phyloP scores from a whole-genome alignment of 352 stramenopile genomes.

The Phytophthora sp. region DNA sequence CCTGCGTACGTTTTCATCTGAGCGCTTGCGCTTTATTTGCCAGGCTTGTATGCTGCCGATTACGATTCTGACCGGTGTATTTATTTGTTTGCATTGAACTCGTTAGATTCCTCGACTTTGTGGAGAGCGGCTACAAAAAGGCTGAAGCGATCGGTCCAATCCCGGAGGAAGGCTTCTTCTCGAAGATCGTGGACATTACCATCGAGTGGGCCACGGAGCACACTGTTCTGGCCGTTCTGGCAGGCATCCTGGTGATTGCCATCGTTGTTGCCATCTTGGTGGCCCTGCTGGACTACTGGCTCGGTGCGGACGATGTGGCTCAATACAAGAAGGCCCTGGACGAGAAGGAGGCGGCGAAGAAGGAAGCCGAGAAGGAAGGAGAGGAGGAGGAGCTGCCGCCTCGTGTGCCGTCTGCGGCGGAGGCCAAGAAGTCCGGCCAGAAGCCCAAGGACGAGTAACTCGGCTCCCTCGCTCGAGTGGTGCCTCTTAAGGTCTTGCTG shows the following conservation, averaged over 20 bases:
- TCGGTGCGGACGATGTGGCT: slow-evolving; percentile 67
- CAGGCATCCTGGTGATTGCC: slow-evolving; percentile 60
- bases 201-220: slow-evolving; percentile 77
- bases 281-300: slow-evolving; percentile 74
- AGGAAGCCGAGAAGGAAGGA: slow-evolving; percentile 9
- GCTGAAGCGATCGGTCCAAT: slow-evolving; percentile 62
- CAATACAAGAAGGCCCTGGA: slow-evolving; percentile 56
- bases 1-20: slow-evolving; percentile 48
- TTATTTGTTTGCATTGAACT: background rate
- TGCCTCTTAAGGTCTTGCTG: slow-evolving; percentile 26
- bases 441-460: slow-evolving; percentile 62
- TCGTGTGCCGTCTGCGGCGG: slow-evolving; percentile 31
- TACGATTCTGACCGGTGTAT: background rate
- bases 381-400: slow-evolving; percentile 27
- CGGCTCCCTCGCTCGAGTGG: slow-evolving; percentile 9
- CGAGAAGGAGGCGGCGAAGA: slow-evolving; percentile 32
- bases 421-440: slow-evolving; percentile 43
- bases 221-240: slow-evolving; percentile 67
- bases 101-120: slow-evolving; percentile 58
- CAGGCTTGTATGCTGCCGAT: background rate
- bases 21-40: background rate
- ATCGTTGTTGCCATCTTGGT: slow-evolving; percentile 74
- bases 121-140: slow-evolving; percentile 62
- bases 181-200: slow-evolving; percentile 61
- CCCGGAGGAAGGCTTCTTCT: slow-evolving; percentile 67